Percentiles rank a stretch among this genome's conserved stretches.
These are phyloP conservation scores for Skeletonema grethae DNA, from an alignment of 108 stramenopile genomes.

Conservation along the genomic window DNA sequence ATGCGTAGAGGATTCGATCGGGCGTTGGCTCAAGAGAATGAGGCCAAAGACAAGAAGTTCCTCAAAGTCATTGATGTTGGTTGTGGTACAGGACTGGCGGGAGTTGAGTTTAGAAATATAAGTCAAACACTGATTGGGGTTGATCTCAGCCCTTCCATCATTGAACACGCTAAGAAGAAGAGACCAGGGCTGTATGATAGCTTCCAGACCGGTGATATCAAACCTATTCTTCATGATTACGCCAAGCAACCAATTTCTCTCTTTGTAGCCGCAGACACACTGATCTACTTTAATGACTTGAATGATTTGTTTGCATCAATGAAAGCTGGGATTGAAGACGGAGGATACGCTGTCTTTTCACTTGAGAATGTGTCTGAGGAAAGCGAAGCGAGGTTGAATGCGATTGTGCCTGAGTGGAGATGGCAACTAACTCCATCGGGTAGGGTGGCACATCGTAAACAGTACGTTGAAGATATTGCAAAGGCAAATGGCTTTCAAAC, in stretches of 20 bases:
- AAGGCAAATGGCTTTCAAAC: constrained; percentile 35
- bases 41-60: constrained; percentile 29
- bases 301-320: constrained; percentile 67
- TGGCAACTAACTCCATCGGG: constrained; percentile 78
- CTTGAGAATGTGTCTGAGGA: constrained; percentile 70
- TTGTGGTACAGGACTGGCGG: constrained; percentile 77
- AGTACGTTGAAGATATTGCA: constrained; percentile 56
- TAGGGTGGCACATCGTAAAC: constrained; percentile 69
- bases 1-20: constrained; percentile 65
- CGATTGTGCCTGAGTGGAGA: constrained; percentile 72
- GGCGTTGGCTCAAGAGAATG: constrained; percentile 47
- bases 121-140: constrained; percentile 68
- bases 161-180: constrained; percentile 59
- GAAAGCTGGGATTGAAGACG: constrained; percentile 48
- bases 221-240: constrained; percentile 45
- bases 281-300: constrained; percentile 81
- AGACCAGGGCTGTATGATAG: constrained; percentile 74
- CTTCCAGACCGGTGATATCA: constrained; percentile 61
- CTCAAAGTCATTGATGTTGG: constrained; percentile 67
- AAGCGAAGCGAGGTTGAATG: constrained; percentile 47
- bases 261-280: constrained; percentile 73
- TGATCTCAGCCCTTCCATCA: constrained; percentile 65
- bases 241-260: constrained; percentile 53
- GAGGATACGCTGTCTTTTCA: constrained; percentile 64
- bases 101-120: constrained; percentile 78